A percentile compares a stretch with the other conserved stretches of the same genome.
phyloP scores from a whole-genome alignment of 2,329 filamentous ascomycete genomes.

The Colletotrichum acutatum region DNA sequence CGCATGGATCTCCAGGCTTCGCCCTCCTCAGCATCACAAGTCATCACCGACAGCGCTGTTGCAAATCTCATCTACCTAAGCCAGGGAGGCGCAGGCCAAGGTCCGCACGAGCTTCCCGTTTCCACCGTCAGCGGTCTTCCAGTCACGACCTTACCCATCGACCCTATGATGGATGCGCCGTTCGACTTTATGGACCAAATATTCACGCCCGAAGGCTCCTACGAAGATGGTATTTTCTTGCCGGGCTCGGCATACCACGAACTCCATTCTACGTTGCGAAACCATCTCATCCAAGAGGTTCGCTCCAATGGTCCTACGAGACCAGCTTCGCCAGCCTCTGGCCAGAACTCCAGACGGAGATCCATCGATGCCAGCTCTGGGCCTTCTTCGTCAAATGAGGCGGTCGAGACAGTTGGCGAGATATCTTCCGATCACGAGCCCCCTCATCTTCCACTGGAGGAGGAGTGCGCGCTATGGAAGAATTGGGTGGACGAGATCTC shows the following conservation, averaged over 20 bases:
- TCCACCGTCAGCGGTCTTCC: slow-evolving; percentile 8
- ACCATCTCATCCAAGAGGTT: slow-evolving; percentile 56
- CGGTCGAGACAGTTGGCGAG: slow-evolving; percentile 3
- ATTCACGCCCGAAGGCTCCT: slow-evolving; percentile 46
- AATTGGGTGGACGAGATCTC: slow-evolving; percentile 55
- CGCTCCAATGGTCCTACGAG: slow-evolving; percentile 51
- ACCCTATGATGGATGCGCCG: slow-evolving; percentile 26
- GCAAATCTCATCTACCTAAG: slow-evolving; percentile 49
- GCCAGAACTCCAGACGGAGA: slow-evolving; percentile 8
- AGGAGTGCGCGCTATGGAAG: slow-evolving; percentile 51
- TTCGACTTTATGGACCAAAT: slow-evolving; percentile 40
- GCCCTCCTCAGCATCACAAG: slow-evolving; percentile 41
- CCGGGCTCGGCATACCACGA: slow-evolving; percentile 59
- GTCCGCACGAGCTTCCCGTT: background rate
- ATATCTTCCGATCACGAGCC: slow-evolving; percentile 31
- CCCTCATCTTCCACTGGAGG: slow-evolving; percentile 38
- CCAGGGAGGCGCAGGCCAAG: slow-evolving; percentile 40
- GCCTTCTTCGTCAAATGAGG: slow-evolving; percentile 8
- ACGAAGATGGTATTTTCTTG: slow-evolving; percentile 56
- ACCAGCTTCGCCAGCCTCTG: slow-evolving; percentile 20
- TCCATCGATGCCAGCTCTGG: slow-evolving; percentile 15
- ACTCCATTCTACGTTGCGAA: slow-evolving; percentile 55
- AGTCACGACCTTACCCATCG: slow-evolving; percentile 21
- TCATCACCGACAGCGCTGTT: slow-evolving; percentile 46
- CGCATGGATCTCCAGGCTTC: slow-evolving; percentile 23